A percentile compares a stretch with the other conserved stretches of the same genome.
These are phyloP conservation scores for Lachnellula hyalina DNA, from an alignment of 2,329 filamentous ascomycete genomes.

Conservation along the genomic window DNA sequence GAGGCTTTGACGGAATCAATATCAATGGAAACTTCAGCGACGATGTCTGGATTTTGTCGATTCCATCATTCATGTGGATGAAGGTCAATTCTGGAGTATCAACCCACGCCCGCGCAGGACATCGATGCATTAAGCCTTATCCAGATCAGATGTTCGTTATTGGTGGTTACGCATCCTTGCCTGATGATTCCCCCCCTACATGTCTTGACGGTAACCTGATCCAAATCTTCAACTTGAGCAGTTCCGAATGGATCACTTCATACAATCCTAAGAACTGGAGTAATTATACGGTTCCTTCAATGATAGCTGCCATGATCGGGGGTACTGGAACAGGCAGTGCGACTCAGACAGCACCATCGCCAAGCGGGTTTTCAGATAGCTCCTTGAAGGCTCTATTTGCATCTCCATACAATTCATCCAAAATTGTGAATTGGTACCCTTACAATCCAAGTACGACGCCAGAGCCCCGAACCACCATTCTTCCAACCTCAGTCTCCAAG, in stretches of 20 bases:
- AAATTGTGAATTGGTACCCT: constrained; percentile 56
- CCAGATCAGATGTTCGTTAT: constrained; percentile 67
- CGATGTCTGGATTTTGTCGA: constrained; percentile 68
- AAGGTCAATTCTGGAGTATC: constrained; percentile 49
- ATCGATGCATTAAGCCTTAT: constrained; percentile 64
- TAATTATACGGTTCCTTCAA: constrained; percentile 61
- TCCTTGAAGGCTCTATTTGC: constrained; percentile 49
- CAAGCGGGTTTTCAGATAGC: constrained; percentile 48
- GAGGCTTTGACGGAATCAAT: constrained; percentile 58
- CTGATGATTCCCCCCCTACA: constrained; percentile 19
- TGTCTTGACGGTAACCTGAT: constrained; percentile 52
- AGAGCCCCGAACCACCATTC: constrained; percentile 4
- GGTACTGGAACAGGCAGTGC: constrained; percentile 56
- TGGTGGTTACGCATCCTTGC: constrained; percentile 52
- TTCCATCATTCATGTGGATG: constrained; percentile 70
- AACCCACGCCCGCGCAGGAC: constrained; percentile 55
- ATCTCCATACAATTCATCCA: constrained; percentile 48
- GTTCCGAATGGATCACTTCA: constrained; percentile 60
- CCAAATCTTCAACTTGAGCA: constrained; percentile 68
- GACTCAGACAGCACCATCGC: constrained; percentile 57
- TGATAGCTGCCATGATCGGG: constrained; percentile 56
- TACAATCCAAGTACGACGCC: constrained; percentile 36
- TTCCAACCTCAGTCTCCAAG: constrained; percentile 6
- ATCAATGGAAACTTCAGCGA: constrained; percentile 49
- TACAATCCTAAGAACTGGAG: constrained; percentile 62